phyloP scores from a whole-genome alignment of 192 early-diverging fungal genomes.

The Backusella liffmaniae region DNA sequence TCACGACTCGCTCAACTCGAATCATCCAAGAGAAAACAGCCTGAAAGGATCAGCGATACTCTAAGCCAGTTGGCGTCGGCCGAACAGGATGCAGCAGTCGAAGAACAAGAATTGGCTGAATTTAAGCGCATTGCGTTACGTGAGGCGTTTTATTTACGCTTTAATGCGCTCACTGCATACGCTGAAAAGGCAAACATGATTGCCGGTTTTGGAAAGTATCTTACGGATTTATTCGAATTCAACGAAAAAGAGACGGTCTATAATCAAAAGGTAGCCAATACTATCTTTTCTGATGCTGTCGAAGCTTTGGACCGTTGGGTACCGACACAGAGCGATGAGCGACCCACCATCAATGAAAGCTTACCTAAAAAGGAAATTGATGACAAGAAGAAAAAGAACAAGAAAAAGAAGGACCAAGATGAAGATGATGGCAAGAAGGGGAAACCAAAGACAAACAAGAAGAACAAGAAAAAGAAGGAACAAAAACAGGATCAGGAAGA shows the following conservation, averaged over 20 bases:
- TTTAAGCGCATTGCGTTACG: constrained; percentile 40
- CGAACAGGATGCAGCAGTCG: constrained; percentile 25
- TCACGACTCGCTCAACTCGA: constrained; percentile 23
- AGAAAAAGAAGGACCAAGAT: background rate
- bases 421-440: background rate
- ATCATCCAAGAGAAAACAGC: constrained; percentile 19
- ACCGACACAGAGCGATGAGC: constrained; percentile 28
- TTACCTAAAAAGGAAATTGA: background rate
- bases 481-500: background rate
- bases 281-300: constrained; percentile 32
- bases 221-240: constrained; percentile 27
- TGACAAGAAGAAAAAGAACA: background rate
- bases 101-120: constrained; percentile 33
- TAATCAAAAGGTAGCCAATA: constrained; percentile 19
- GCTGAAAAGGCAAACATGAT: constrained; percentile 36
- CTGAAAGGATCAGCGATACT: constrained; percentile 32
- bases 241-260: background rate
- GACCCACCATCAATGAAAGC: constrained; percentile 25
- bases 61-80: constrained; percentile 20
- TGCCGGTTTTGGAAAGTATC: constrained; percentile 41
- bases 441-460: background rate
- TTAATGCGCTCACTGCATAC: constrained; percentile 38
- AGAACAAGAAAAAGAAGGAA: background rate
- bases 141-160: constrained; percentile 41
- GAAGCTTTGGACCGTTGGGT: constrained; percentile 31